Conservation (phyloP, 768 basidiomycete species). For the Lactifluus piperatus region DNA sequence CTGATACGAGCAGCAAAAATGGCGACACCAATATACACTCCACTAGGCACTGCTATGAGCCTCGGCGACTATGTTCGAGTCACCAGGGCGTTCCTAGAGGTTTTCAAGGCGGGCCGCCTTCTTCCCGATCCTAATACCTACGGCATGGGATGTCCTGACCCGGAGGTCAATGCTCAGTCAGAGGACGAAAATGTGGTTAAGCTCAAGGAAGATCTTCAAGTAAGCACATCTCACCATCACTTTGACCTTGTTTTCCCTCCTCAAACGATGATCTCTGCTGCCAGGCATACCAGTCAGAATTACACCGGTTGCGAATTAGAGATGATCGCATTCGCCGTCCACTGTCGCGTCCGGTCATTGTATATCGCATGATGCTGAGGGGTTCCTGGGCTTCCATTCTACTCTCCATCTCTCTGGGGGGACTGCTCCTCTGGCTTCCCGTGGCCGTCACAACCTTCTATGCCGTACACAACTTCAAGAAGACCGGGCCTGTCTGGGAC, state of each 20-base stretch:
- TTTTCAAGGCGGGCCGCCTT: slow-evolving; percentile 41
- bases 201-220: slow-evolving; percentile 49
- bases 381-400: slow-evolving; percentile 55
- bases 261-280: neutral
- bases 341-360: slow-evolving; percentile 42
- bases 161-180: slow-evolving; percentile 20
- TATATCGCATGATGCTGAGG: slow-evolving; percentile 59
- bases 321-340: slow-evolving; percentile 77
- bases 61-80: slow-evolving; percentile 80
- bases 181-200: slow-evolving; percentile 20
- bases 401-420: slow-evolving; percentile 59
- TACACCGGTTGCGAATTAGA: slow-evolving; percentile 62
- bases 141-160: slow-evolving; percentile 20
- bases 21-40: slow-evolving; percentile 74
- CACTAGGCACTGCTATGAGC: slow-evolving; percentile 78
- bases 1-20: slow-evolving; percentile 66
- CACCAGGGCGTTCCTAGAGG: slow-evolving; percentile 65
- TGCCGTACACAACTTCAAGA: slow-evolving; percentile 69
- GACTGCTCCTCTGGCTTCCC: slow-evolving; percentile 76
- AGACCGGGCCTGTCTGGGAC: slow-evolving; percentile 74
- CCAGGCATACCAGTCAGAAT: slow-evolving; percentile 67
- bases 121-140: slow-evolving; percentile 23
- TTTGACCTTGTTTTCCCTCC: neutral
- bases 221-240: slow-evolving; percentile 22
- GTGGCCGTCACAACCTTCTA: slow-evolving; percentile 63